A percentile compares a stretch with the other conserved stretches of the same genome.
Conservation (phyloP, 2,329 filamentous ascomycete species). For the Chalaropsis ovoidea region DNA sequence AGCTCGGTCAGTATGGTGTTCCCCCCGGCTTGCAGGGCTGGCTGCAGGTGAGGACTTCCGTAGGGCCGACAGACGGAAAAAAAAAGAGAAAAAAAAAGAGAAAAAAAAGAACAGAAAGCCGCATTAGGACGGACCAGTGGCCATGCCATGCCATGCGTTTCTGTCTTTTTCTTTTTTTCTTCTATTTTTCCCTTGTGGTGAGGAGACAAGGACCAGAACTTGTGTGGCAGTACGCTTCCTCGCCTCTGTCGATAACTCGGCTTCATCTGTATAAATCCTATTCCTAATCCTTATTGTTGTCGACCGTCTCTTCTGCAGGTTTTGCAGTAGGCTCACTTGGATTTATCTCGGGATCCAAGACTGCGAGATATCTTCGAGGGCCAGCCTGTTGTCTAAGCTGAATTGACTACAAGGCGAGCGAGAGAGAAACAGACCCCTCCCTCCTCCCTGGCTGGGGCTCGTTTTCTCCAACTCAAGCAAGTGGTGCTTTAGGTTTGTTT, state of each 20-base stretch:
- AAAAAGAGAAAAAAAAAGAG: neutral
- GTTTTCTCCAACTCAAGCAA: neutral
- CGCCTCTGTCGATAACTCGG: neutral
- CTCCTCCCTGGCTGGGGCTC: neutral
- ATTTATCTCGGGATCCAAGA: constrained; percentile 11
- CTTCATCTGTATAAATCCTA: neutral
- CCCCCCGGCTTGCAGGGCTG: constrained; percentile 6
- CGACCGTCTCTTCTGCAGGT: neutral
- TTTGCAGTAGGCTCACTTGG: neutral
- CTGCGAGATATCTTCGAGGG: neutral
- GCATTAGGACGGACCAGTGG: neutral
- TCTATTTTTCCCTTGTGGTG: neutral
- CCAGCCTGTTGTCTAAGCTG: neutral
- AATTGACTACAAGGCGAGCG: neutral
- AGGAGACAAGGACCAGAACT: neutral
- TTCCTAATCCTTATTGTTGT: constrained; percentile 2
- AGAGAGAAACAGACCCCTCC: neutral
- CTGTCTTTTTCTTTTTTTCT: neutral
- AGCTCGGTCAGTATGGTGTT: neutral
- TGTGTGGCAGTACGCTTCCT: neutral
- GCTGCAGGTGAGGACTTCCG: constrained; percentile 14
- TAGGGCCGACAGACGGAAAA: constrained; percentile 9
- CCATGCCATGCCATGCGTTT: neutral
- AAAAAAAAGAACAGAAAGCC: constrained; percentile 3
- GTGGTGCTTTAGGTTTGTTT: neutral